A percentile compares a stretch with the other conserved stretches of the same genome.
These are phyloP conservation scores for Pouteria campechiana DNA, from an alignment of 179 eudicot genomes.

Conservation along the genomic window DNA sequence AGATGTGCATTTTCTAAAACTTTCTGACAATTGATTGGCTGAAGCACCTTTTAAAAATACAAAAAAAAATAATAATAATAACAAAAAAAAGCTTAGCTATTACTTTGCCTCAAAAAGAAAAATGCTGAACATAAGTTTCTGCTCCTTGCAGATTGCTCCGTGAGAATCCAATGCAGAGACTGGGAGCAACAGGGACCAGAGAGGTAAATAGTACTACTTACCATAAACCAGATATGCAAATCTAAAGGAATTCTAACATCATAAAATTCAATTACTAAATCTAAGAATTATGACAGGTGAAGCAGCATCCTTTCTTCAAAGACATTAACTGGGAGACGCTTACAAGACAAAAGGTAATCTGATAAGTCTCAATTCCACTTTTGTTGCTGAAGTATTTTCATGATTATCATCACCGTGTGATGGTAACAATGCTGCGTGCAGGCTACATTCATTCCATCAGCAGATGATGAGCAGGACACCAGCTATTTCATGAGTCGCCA, in stretches of 20 bases:
- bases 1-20: no score
- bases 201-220: slow-evolving; percentile 62
- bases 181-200: slow-evolving; percentile 81
- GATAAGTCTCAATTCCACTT: background rate
- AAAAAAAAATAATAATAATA: no score
- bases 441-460: slow-evolving; percentile 93
- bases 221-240: no score
- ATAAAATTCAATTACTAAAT: no score
- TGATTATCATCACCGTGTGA: background rate
- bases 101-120: no score
- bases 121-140: slow-evolving; percentile 1
- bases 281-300: slow-evolving; percentile 55
- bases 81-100: no score
- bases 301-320: slow-evolving; percentile 67
- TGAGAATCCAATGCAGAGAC: slow-evolving; percentile 87
- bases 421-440: slow-evolving; percentile 14
- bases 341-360: slow-evolving; percentile 82
- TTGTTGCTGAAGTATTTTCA: background rate
- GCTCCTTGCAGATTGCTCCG: slow-evolving; percentile 54
- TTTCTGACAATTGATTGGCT: no score
- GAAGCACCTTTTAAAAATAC: no score
- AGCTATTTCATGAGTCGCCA: slow-evolving; percentile 98
- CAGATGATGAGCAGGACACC: slow-evolving; percentile 70
- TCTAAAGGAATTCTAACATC: no score
- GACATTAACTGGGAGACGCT: slow-evolving; percentile 90